Percentiles rank a stretch among this genome's conserved stretches.
These are phyloP conservation scores for Aspergillus spinulosporus DNA, from an alignment of 2,329 filamentous ascomycete species.

Conservation along the genomic window DNA sequence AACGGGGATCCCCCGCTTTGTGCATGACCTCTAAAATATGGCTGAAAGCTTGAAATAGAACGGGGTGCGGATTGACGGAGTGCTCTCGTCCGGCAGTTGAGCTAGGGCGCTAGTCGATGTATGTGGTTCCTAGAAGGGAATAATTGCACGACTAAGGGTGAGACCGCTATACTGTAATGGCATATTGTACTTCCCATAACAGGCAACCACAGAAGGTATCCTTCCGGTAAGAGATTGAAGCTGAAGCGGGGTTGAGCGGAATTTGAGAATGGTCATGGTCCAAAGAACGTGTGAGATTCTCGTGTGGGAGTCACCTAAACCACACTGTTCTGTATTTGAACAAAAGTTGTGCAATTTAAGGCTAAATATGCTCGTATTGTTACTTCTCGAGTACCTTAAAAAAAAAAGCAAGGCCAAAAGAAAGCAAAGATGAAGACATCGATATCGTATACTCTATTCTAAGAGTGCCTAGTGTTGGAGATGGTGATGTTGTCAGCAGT, in stretches of 20 bases:
- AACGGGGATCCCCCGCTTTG: neutral
- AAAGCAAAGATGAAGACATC: neutral
- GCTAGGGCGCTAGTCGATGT: neutral
- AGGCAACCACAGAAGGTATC: neutral
- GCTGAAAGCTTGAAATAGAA: neutral
- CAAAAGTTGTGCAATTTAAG: neutral
- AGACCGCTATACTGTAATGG: neutral
- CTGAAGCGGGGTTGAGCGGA: neutral
- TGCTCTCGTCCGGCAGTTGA: slow-evolving; percentile 4
- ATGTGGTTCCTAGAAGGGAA: neutral
- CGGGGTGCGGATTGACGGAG: neutral
- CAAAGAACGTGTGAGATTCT: neutral
- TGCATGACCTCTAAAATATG: neutral
- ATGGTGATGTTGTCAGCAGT: too few relatives aligned
- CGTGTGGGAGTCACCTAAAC: neutral
- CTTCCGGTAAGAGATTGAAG: neutral
- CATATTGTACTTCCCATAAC: neutral
- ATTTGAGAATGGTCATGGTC: neutral
- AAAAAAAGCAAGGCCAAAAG: neutral
- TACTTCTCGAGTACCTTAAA: neutral
- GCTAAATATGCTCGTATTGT: neutral
- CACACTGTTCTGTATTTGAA: neutral
- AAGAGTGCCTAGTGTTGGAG: neutral
- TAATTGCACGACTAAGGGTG: neutral
- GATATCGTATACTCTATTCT: neutral